Conservation (phyloP, 2,329 filamentous ascomycete genomes). For the Beauveria scarabaeidicola region DNA sequence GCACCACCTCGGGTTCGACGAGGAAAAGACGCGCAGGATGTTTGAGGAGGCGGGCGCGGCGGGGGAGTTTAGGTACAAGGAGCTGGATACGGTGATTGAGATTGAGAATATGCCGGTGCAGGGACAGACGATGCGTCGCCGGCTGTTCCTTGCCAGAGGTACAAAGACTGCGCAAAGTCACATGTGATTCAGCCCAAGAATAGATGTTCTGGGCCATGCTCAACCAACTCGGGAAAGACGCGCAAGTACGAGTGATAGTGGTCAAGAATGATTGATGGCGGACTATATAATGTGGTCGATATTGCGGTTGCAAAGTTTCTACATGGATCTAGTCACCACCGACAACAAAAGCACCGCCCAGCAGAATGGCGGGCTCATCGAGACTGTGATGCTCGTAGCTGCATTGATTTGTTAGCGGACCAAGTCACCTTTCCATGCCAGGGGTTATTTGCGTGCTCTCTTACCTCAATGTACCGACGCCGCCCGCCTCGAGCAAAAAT, state of each 20-base stretch:
- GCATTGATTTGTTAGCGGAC: constrained; percentile 10
- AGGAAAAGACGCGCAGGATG: constrained; percentile 48
- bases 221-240: no score
- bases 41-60: constrained; percentile 56
- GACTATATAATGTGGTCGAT: no score
- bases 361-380: constrained; percentile 68
- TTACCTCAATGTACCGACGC: constrained; percentile 69
- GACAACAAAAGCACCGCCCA: constrained; percentile 63
- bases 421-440: not conserved
- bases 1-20: constrained; percentile 57
- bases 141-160: constrained; percentile 40
- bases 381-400: constrained; percentile 76
- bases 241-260: no score
- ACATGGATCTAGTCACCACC: constrained; percentile 19
- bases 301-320: not conserved
- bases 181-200: not conserved
- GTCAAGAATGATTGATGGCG: no score
- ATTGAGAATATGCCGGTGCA: constrained; percentile 26
- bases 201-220: no score
- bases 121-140: constrained; percentile 25
- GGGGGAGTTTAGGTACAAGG: constrained; percentile 47
- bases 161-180: constrained; percentile 23
- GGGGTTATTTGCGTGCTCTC: constrained; percentile 11
- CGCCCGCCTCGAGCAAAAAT: constrained; percentile 82
- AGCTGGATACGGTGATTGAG: constrained; percentile 41